phyloP scores from a whole-genome alignment of 2,329 filamentous ascomycete genomes.

The Cladosporium halotolerans region DNA sequence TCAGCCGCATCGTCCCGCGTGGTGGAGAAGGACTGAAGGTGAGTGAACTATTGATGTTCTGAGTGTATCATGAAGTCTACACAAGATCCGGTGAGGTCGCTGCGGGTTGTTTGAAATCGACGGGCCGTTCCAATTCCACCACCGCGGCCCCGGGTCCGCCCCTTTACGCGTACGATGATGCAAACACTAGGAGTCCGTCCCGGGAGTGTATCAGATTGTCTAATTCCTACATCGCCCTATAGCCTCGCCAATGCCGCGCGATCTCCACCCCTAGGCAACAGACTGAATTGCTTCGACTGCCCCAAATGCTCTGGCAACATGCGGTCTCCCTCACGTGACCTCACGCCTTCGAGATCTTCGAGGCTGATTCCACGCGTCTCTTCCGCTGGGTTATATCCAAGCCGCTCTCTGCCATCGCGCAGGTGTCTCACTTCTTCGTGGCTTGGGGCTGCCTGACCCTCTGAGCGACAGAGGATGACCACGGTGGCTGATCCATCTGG shows the following conservation, averaged over 20 bases:
- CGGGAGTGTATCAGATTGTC: no score
- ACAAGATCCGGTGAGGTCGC: no score
- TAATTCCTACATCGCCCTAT: constrained; percentile 6
- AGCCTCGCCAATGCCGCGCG: constrained; percentile 25
- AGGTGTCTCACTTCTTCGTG: constrained; percentile 20
- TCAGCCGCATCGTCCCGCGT: not conserved
- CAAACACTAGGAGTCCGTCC: no score
- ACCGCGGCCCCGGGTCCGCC: no score
- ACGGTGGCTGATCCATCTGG: constrained; percentile 14
- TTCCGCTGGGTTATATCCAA: constrained; percentile 24
- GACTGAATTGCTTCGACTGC: constrained; percentile 11
- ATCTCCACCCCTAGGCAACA: constrained; percentile 20
- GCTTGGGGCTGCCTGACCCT: constrained; percentile 17
- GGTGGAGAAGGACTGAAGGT: no score
- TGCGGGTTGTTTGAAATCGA: no score
- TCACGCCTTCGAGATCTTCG: constrained; percentile 23
- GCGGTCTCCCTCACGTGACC: constrained; percentile 15
- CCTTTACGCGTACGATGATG: no score
- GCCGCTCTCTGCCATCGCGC: constrained; percentile 22
- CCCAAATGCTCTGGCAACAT: not conserved
- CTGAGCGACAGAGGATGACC: constrained; percentile 18
- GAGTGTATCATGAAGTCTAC: no score
- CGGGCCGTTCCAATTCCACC: no score
- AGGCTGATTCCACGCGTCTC: constrained; percentile 16
- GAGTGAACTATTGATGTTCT: no score